Evolutionary conservation across 2,329 filamentous ascomycete genomes (phyloP), one percentile per base, ranked within the genome.

Genomic region (Fusarium citri): DNA sequence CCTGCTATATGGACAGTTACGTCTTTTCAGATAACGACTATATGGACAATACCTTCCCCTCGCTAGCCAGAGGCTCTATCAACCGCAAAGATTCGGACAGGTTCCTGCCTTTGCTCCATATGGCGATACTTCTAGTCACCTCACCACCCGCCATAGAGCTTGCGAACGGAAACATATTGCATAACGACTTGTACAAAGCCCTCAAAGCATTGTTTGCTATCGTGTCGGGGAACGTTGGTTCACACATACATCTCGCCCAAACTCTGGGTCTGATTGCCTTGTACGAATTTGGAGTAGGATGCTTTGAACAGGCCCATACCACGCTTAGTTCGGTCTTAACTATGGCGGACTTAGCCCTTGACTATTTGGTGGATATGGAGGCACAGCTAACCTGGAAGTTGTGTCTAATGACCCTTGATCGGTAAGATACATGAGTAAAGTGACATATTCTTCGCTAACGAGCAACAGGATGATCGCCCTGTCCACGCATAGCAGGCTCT

Each of bases 251-350:
- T 30, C 28, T 55, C 2, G n/a, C 23, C 1, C 46, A 66, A 20
- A 46, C 18, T 4, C 25, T 42, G 2, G 41, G 41, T 9, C 8
- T 67, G 1, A 10, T 67, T 10, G 25, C 41, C 0, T 7, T 66
- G 1, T 66, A 67, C 6, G 62, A 67, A 6, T 66, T 49, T 11
- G 46, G 55, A 1, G 34, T 53, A 0, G 62, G 31, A 1, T 40
- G 37, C 11, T 25, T 14, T 16, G 28, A 40, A 8, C 45, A 42
- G 1, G 56, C 56, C 20, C 37, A 66, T 18, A 4, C 42, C 3
- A 62, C 49, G 6, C 34, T 66, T 4, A 45, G 15, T 4, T 53
- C 30, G 0, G 47, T 41, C 8, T 28, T 61, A 0, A 16, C 15
- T 1, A 31, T 61, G 46, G 25, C 22, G 3, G 22, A 10, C 8